Percentiles rank a stretch among this genome's conserved stretches.
phyloP scores from a whole-genome alignment of 108 stramenopile genomes.

The Seminavis robusta region DNA sequence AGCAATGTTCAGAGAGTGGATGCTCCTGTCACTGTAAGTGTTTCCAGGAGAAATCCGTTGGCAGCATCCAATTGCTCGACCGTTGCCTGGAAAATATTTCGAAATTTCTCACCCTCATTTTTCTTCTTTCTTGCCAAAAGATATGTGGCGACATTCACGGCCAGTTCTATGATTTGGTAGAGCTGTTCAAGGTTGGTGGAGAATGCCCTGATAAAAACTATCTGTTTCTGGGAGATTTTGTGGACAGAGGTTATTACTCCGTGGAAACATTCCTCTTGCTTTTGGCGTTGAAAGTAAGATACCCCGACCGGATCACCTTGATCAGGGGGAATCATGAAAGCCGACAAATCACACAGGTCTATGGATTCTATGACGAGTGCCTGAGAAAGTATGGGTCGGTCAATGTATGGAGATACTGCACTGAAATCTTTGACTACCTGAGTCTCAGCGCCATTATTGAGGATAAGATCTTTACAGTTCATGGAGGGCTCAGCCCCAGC shows the following conservation, averaged over 20 bases:
- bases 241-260: constrained; percentile 98
- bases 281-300: constrained; percentile 95
- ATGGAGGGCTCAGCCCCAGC: constrained; percentile 93
- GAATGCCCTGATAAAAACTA: constrained; percentile 98
- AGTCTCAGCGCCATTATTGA: constrained; percentile 92
- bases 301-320: constrained; percentile 97
- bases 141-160: constrained; percentile 99
- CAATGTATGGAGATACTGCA: constrained; percentile 99
- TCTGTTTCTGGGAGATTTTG: constrained; percentile 99
- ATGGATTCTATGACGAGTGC: constrained; percentile 99
- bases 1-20: constrained; percentile 97
- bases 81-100: background rate
- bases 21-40: constrained; percentile 95
- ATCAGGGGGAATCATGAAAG: constrained; percentile 98
- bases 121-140: constrained; percentile 25
- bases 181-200: constrained; percentile 98
- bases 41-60: background rate
- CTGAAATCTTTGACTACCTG: constrained; percentile 97
- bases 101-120: background rate
- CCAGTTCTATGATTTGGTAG: constrained; percentile 98
- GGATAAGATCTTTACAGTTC: constrained; percentile 96
- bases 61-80: constrained; percentile 6
- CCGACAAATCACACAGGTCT: constrained; percentile 97
- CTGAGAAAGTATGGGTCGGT: constrained; percentile 96
- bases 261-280: constrained; percentile 98